Evolutionary conservation across 805 yeast species (phyloP), one percentile per base, ranked within the genome.

Genomic region (Candida coquimbonensis): DNA sequence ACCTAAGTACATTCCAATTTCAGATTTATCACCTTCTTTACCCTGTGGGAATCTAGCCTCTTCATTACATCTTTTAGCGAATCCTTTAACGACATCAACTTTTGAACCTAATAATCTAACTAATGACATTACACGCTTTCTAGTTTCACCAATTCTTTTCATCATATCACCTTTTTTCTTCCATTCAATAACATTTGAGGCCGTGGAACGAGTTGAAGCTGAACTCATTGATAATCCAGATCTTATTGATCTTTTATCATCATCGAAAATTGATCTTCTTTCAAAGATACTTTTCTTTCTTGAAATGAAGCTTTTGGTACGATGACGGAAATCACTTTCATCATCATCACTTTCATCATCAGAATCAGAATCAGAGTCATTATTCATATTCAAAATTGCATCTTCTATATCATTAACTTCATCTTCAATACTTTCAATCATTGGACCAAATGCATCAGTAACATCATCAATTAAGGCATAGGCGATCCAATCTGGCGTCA

Each of bases 81-180:
- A 89, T 0, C 96, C 97, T 59, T 87, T 87, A 53, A 93, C 87
- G n/a, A 93, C 99, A 65, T 93, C 99, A 0, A 97, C 98, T 66
- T 93, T 93, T 42, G 88, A 82, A 3, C 96, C 95, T 45, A 93
- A 65, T 40, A 93, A 72, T 44, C 98, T 69, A 50, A 88, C 69
- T 26, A 93, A 74, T 16, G 93, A 81, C 98, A 91, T 91, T 2
- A 93, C 97, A 37, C 96, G 71, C 60, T 89, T 89, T 49, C 99
- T 82, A 52, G 96, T 85, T 61, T 90, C 98, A 36, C 98, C 99
- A 51, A 93, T 91, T 57, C 96, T 72, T 52, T 96, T 70, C 67
- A 93, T 73, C 96, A 93, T 87, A 59, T 90, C 96, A 7, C 97
- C 97, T 65, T 90, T 89, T 50, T 83, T 77, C 55, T 81, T 86